Percentiles rank a stretch among this genome's conserved stretches.
Conservation (phyloP, 345 rosid genomes). For the Gossypium australe region DNA sequence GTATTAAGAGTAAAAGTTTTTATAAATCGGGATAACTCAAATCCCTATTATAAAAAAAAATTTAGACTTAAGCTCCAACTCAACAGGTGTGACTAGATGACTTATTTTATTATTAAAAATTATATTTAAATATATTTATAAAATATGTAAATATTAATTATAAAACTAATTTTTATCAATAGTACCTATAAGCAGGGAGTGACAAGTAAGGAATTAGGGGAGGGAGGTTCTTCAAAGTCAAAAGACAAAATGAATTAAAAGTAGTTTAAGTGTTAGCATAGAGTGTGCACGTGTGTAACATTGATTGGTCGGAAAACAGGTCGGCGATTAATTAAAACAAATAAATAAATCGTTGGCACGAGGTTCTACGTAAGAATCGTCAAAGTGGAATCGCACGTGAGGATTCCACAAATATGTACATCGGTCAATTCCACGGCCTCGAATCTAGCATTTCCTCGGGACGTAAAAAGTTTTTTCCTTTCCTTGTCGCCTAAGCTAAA, state of each 20-base stretch:
- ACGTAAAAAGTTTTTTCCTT: not conserved
- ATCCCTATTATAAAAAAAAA: too few relatives aligned
- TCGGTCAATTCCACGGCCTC: slow-evolving; percentile 36
- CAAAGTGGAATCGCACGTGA: slow-evolving; percentile 39
- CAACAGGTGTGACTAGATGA: too few relatives aligned
- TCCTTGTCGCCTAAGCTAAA: not conserved
- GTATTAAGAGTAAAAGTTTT: too few relatives aligned
- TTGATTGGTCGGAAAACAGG: slow-evolving; percentile 13
- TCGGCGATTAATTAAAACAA: slow-evolving; percentile 24
- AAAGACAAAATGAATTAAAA: not conserved
- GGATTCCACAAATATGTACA: slow-evolving; percentile 7
- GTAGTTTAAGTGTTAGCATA: not conserved
- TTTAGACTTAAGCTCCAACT: too few relatives aligned
- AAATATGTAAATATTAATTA: too few relatives aligned
- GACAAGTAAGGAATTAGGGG: not conserved
- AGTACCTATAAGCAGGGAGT: not conserved
- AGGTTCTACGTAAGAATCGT: slow-evolving; percentile 10
- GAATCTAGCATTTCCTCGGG: slow-evolving; percentile 30
- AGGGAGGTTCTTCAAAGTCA: not conserved
- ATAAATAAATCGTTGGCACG: slow-evolving; percentile 12
- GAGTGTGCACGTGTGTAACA: not conserved
- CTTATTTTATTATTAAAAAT: too few relatives aligned
- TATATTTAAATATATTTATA: too few relatives aligned
- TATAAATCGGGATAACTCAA: too few relatives aligned
- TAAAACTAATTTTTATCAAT: too few relatives aligned